Percentiles rank a stretch among this genome's conserved stretches.
Evolutionary conservation across 306 rosid genomes (phyloP).

Genomic region (Biancaea sappan): DNA sequence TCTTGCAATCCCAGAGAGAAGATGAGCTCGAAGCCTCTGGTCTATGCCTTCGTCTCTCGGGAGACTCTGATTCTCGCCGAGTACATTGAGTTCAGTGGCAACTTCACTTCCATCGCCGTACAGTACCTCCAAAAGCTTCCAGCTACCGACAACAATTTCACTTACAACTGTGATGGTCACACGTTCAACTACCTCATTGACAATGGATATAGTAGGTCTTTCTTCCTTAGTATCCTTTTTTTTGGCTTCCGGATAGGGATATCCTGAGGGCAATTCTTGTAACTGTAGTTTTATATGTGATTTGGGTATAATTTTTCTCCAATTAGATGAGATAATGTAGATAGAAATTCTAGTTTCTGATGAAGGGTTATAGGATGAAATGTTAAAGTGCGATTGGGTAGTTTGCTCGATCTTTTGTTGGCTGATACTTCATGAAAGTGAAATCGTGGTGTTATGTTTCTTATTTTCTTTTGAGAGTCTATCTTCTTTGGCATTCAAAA

Average conservation of each 20-base stretch:
- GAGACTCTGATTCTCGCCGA: conserved; percentile 88
- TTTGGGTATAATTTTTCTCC: neutral
- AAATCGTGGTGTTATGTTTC: neutral
- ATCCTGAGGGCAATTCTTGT: too few relatives aligned
- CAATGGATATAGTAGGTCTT: conserved; percentile 74
- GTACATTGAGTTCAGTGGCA: conserved; percentile 95
- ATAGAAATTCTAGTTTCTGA: neutral
- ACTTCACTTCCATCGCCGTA: conserved; percentile 91
- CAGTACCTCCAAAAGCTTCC: conserved; percentile 99
- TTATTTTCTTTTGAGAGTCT: neutral
- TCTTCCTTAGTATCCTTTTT: neutral
- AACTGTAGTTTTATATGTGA: neutral
- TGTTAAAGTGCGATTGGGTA: conserved; percentile 31
- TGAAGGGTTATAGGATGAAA: neutral
- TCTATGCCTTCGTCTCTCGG: conserved; percentile 92
- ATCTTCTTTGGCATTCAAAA: neutral
- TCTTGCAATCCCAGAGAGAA: neutral
- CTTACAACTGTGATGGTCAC: conserved; percentile 92
- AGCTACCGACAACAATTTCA: conserved; percentile 91
- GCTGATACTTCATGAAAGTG: neutral
- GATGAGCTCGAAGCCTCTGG: conserved; percentile 73
- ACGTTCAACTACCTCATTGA: conserved; percentile 96
- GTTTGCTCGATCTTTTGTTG: neutral
- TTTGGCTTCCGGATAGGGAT: neutral
- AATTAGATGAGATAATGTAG: neutral